Base-by-base conservation (phyloP, 2,329 filamentous ascomycete genomes). In the Lizonia empirigonia region DNA sequence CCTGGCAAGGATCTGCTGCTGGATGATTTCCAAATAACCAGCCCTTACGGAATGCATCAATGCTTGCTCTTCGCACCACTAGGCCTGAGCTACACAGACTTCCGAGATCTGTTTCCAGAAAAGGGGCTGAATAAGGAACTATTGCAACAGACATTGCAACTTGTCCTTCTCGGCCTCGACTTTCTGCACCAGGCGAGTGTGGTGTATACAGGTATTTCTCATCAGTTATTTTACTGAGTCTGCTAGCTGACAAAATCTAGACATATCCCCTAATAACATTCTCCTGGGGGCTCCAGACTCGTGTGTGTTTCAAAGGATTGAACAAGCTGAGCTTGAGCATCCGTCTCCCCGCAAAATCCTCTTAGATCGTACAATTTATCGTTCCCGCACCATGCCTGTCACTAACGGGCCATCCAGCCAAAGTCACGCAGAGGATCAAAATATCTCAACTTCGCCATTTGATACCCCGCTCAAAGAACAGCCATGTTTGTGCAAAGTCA, bases 61-160 rank as follows among this genome's bases (percentile, higher is more conserved):
- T 45, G 42, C 42, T 30, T 45, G 42, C 33, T 45, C 13, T 45
- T 45, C 26, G 42, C 22, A 7, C 42, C 33, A 22, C 32, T 45
- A 22, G 33, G 42, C 18, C 20, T 45, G 6, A 45, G 33, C 34
- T 45, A 20, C 23, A 37, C 32, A 22, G 16, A 45, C 10, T 32
- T 45, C 26, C 33, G 42, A 30, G 23, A 37, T 35, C 7, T 37
- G 32, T 45, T 45, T 37, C 33, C 18, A 37, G 38, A 30, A 22
- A 45, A 45, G n/a, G 18, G 7, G 24, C 24, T 45, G 12, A 37
- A 37, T 18, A 37, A 45, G 24, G 18, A 45, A 16, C 24, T 37
- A 29, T 30, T 32, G 16, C 42, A 45, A n/a, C 32, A 45, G 19
- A 36, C 24, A 3, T 37, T 45, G n/a, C 33, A 29, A 12, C 23